Conservation (phyloP, 2,329 filamentous ascomycete species). For the Cladobotryum protrusum region DNA sequence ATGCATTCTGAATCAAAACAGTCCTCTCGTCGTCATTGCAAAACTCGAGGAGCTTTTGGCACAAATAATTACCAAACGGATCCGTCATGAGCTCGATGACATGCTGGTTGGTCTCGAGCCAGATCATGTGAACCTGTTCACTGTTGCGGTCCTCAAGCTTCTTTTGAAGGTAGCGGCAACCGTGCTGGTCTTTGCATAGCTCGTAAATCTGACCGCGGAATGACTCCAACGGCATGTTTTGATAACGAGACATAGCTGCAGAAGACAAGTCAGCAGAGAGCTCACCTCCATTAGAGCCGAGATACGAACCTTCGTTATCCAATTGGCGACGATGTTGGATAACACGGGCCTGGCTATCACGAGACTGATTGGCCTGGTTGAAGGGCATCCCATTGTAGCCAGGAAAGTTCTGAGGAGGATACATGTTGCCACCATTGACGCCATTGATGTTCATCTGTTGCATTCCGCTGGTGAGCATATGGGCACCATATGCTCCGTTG, state of each 20-base stretch:
- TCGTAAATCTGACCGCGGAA: constrained; percentile 79
- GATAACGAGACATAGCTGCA: constrained; percentile 68
- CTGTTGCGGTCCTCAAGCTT: constrained; percentile 87
- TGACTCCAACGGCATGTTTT: constrained; percentile 74
- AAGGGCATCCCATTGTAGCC: constrained; percentile 49
- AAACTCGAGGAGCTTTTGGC: constrained; percentile 95
- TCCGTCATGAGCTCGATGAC: constrained; percentile 98
- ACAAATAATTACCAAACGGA: constrained; percentile 98
- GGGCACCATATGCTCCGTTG: constrained; percentile 22
- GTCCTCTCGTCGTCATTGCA: constrained; percentile 95
- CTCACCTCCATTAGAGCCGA: background rate
- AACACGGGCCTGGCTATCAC: constrained; percentile 70
- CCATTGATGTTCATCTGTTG: constrained; percentile 55
- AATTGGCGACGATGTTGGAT: constrained; percentile 70
- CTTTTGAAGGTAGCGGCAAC: constrained; percentile 93
- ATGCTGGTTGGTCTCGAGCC: constrained; percentile 85
- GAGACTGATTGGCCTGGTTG: constrained; percentile 47
- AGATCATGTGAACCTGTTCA: constrained; percentile 86
- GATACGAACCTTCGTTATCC: constrained; percentile 59
- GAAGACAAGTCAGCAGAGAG: constrained; percentile 22
- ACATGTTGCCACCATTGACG: constrained; percentile 38
- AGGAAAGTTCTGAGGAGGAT: constrained; percentile 51
- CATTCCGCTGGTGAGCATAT: constrained; percentile 62
- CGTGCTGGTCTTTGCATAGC: constrained; percentile 96
- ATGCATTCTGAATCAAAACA: constrained; percentile 82